These are phyloP conservation scores for Phyllostachys edulis DNA, from an alignment of 176 grass and related monocot species.

Conservation along the genomic window DNA sequence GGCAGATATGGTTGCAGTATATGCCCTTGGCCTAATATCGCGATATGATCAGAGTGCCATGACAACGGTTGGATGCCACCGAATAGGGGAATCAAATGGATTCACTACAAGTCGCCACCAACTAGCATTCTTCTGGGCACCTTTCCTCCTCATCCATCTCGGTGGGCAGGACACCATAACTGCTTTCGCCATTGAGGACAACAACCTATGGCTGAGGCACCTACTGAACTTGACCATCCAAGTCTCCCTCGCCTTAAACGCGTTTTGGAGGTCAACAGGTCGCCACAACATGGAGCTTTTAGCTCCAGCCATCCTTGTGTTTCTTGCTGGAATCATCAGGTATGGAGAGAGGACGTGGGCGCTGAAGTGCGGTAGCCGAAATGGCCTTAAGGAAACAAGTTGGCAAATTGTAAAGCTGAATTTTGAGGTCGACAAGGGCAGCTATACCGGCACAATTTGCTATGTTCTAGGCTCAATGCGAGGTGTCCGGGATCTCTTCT, in stretches of 20 bases:
- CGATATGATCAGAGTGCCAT: neutral
- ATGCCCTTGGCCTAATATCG: neutral
- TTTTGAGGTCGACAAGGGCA: neutral
- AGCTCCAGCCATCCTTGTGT: neutral
- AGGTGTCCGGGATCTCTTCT: neutral
- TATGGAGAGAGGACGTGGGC: neutral
- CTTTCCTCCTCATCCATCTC: neutral
- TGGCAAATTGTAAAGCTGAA: neutral
- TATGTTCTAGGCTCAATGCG: neutral
- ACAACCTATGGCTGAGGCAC: neutral
- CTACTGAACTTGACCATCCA: neutral
- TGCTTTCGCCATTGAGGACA: neutral
- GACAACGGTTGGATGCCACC: neutral
- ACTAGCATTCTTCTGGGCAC: neutral
- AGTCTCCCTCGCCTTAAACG: neutral
- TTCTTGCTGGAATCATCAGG: neutral
- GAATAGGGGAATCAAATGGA: neutral
- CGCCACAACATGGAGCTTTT: neutral
- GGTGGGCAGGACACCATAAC: neutral
- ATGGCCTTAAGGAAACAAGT: neutral
- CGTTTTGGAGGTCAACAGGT: neutral
- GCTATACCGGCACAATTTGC: neutral
- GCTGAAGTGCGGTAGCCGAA: neutral
- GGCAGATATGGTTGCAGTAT: conserved; percentile 11
- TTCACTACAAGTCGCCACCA: neutral